Base-by-base conservation (phyloP, 371 early-diverging fungal species). In the Circinella minor region DNA sequence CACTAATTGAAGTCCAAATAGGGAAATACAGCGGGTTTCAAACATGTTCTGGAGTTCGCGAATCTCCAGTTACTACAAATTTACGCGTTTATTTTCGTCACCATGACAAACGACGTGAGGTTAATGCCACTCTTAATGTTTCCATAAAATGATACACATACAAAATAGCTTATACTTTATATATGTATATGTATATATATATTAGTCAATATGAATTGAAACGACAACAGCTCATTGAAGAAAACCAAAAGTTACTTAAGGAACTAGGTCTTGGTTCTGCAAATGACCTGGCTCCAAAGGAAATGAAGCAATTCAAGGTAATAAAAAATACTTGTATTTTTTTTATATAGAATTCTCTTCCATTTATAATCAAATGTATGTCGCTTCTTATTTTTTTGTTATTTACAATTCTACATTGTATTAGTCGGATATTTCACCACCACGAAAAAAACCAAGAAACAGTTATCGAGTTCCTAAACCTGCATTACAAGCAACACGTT, bases 121-220 rank as follows among this genome's bases (percentile, higher is more conserved):
- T 43, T 9, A 11, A 11, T 43, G 43, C 27, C 27, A 27, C 27
- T 27, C 27, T 27, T 27, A 27, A 27, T 27, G 43, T 43, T 43
- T 9, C 3, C 54, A 54, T 54, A 6, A 3, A 54, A n/a, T 54
- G 54, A 54, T 54, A 6, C n/a, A 54, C 15, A 8, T 51, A 51
- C 51, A 51, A 51, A 13, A 51, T 15, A 13, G 15, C 15, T 17
- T 17, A 13, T 51, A 13, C 15, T 51, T n/a, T 17, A 51, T n/a
- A 27, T 57, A 17, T 34, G 27, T 27, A 10, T 57, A 13, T 10
- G 6, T 17, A 57, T 17, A 34, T 15, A 55, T 17, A 57, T 17
- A 57, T 6, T 65, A 83, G 83, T 67, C 65, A 77, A 7, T 81
- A 81, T 74, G 84, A 84, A 39, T 48, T 72, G 27, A 77, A 77